Conservation (phyloP, 805 yeast species). For the Sungouiozyma intestinalis region DNA sequence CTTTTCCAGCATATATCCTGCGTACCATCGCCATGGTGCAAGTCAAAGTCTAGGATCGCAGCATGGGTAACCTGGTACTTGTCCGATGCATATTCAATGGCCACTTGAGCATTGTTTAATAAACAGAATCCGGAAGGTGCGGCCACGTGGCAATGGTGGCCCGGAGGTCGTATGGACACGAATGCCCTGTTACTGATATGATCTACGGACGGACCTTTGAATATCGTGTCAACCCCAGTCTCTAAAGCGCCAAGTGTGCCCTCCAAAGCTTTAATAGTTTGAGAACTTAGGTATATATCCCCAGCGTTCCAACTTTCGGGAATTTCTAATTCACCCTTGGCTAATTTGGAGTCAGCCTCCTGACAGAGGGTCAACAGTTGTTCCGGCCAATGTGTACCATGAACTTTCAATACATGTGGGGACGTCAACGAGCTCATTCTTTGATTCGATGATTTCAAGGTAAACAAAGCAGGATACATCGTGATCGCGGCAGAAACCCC, state of each 20-base stretch:
- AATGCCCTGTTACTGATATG: conserved; percentile 40
- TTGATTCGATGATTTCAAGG: conserved; percentile 31
- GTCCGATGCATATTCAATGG: conserved; percentile 63
- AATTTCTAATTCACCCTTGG: conserved; percentile 51
- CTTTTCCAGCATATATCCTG: conserved; percentile 80
- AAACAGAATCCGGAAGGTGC: conserved; percentile 82
- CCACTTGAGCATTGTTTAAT: conserved; percentile 72
- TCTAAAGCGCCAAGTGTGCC: conserved; percentile 75
- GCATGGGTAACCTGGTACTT: conserved; percentile 64
- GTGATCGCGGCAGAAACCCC: conserved; percentile 71
- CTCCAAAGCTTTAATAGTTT: conserved; percentile 57
- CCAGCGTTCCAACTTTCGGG: conserved; percentile 79
- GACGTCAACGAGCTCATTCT: conserved; percentile 40
- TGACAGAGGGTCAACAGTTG: conserved; percentile 47
- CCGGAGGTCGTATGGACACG: conserved; percentile 70
- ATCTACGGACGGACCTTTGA: conserved; percentile 27
- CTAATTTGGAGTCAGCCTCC: conserved; percentile 45
- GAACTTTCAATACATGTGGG: conserved; percentile 57
- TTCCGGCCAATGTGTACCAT: conserved; percentile 66
- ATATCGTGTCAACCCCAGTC: conserved; percentile 51
- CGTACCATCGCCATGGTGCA: conserved; percentile 85
- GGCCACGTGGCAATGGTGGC: conserved; percentile 77
- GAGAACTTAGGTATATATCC: conserved; percentile 62
- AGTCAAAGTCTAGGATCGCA: conserved; percentile 69
- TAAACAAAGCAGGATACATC: conserved; percentile 51